A percentile compares a stretch with the other conserved stretches of the same genome.
Conservation (phyloP, 306 rosid genomes). For the Lathyrus sativus region DNA sequence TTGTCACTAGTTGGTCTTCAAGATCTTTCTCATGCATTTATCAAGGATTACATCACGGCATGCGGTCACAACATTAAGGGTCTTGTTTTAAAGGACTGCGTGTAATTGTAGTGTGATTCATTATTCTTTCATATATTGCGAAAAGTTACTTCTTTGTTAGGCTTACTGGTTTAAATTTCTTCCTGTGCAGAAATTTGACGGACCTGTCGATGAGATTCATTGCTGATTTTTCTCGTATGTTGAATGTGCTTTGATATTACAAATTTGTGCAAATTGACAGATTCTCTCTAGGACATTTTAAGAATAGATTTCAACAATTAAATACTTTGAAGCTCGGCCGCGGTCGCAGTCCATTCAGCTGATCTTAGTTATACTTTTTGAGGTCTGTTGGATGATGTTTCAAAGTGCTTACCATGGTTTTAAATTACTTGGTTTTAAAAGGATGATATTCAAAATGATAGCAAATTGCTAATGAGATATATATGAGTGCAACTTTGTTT, state of each 20-base stretch:
- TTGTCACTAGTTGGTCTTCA: slow-evolving; percentile 3
- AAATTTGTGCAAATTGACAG: slow-evolving; percentile 60
- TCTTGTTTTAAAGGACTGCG: slow-evolving; percentile 69
- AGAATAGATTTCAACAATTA: slow-evolving; percentile 44
- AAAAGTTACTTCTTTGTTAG: no score
- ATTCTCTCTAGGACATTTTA: slow-evolving; percentile 62
- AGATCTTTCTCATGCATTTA: slow-evolving; percentile 54
- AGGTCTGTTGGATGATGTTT: no score
- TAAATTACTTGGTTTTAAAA: no score
- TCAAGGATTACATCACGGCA: slow-evolving; percentile 46
- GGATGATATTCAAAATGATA: no score
- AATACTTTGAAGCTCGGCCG: slow-evolving; percentile 51
- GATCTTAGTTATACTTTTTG: background rate
- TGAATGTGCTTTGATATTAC: slow-evolving; percentile 65
- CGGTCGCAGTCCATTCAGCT: slow-evolving; percentile 70
- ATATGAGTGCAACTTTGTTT: no score
- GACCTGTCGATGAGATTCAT: no score
- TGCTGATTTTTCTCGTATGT: slow-evolving; percentile 19
- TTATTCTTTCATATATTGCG: no score
- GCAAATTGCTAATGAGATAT: no score
- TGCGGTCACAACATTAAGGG: slow-evolving; percentile 70
- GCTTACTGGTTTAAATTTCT: background rate
- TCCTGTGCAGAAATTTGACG: slow-evolving; percentile 59
- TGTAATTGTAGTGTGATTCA: no score
- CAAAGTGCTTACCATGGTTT: background rate